Conservation (phyloP, 2,329 filamentous ascomycete genomes). For the Fusarium tanahbumbuense region DNA sequence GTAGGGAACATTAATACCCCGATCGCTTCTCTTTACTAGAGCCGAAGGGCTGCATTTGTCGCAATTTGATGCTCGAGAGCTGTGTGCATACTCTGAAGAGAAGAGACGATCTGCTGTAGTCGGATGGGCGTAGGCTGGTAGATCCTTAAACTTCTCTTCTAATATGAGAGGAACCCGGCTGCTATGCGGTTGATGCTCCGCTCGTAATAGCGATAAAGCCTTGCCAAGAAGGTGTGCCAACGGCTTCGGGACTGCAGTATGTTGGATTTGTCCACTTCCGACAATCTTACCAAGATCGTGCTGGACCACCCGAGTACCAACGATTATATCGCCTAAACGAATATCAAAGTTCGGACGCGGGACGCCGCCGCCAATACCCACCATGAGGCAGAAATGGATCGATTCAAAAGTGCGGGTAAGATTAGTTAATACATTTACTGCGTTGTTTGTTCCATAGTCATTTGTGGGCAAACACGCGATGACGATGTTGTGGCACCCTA, state of each 20-base stretch:
- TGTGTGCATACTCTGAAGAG: fast-evolving
- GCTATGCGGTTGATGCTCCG: background rate
- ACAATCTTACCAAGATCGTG: background rate
- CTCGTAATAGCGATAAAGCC: background rate
- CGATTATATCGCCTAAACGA: background rate
- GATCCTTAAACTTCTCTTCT: fast-evolving
- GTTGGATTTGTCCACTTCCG: fast-evolving
- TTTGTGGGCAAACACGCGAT: conserved; percentile 36
- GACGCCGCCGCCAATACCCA: background rate
- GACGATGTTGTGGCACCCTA: conserved; percentile 43
- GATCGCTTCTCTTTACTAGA: background rate
- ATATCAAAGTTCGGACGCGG: background rate
- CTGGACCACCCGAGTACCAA: background rate
- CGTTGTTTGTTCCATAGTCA: conserved; percentile 26
- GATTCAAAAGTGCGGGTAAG: background rate
- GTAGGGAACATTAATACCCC: fast-evolving
- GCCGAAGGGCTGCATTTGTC: background rate
- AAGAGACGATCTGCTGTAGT: background rate
- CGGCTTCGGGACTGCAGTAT: background rate
- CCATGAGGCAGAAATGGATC: fast-evolving
- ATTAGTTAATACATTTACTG: background rate
- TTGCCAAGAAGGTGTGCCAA: fast-evolving
- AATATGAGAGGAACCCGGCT: background rate
- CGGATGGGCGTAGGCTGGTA: background rate
- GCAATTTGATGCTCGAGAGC: background rate